Conservation (phyloP, 352 stramenopile genomes). For the Pythium brachiatum region DNA sequence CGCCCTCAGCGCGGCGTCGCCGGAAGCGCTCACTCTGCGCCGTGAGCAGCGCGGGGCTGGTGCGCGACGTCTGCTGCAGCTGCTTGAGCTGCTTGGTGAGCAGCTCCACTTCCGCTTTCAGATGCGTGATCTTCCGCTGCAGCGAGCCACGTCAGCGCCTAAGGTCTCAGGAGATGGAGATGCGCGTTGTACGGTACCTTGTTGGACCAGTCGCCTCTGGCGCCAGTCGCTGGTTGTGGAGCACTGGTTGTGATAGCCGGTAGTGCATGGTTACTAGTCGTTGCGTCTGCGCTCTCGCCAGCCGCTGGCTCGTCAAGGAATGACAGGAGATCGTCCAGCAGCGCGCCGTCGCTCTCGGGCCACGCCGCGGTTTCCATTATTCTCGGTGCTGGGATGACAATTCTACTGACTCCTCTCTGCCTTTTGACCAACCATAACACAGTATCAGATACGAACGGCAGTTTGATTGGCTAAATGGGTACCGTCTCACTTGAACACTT, state of each 20-base stretch:
- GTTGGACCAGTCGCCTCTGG: not conserved
- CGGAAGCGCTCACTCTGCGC: slow-evolving; percentile 1
- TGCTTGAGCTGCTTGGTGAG: slow-evolving; percentile 2
- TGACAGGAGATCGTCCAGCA: slow-evolving; percentile 9
- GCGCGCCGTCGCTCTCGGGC: slow-evolving; percentile 1
- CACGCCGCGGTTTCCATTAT: slow-evolving; percentile 1
- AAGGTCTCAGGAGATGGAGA: too few species aligned
- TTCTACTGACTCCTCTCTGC: not conserved
- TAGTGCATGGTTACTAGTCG: not conserved
- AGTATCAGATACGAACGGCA: not conserved
- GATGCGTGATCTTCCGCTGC: not conserved
- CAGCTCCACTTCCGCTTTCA: not conserved
- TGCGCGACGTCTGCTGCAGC: not conserved
- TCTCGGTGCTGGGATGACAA: too few species aligned
- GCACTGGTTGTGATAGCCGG: not conserved
- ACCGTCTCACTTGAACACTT: not conserved
- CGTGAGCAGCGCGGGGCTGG: not conserved
- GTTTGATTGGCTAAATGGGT: not conserved
- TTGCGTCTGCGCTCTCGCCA: not conserved
- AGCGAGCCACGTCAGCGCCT: not conserved
- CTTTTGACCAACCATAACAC: not conserved
- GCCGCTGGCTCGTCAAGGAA: not conserved
- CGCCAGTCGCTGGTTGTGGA: not conserved
- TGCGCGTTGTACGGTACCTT: not conserved
- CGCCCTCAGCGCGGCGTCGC: not conserved